These are phyloP conservation scores for Arctium lappa DNA, from an alignment of 129 eudicot genomes.

Conservation along the genomic window DNA sequence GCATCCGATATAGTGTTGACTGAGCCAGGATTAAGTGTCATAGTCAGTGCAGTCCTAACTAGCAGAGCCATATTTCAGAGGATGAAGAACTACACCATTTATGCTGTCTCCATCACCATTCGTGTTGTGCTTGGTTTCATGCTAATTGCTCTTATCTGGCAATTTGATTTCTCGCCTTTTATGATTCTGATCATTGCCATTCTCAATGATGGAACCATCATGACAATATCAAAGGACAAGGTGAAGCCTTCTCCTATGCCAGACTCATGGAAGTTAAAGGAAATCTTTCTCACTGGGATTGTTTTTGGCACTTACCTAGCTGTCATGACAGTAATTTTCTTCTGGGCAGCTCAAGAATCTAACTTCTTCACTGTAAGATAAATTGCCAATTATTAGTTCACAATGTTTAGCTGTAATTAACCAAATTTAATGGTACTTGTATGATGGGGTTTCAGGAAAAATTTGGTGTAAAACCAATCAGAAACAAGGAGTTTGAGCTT, in stretches of 20 bases:
- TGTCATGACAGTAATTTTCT: constrained; percentile 80
- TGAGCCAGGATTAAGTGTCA: constrained; percentile 85
- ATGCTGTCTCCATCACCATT: constrained; percentile 88
- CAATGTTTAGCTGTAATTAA: neutral
- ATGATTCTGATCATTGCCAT: constrained; percentile 86
- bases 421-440: neutral
- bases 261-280: constrained; percentile 83
- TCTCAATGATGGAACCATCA: constrained; percentile 86
- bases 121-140: constrained; percentile 85
- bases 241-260: constrained; percentile 88
- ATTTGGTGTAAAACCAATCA: constrained; percentile 55
- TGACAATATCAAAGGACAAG: constrained; percentile 89
- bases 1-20: constrained; percentile 87
- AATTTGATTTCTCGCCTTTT: constrained; percentile 85
- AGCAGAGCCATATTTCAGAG: constrained; percentile 89
- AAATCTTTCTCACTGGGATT: constrained; percentile 78
- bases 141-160: constrained; percentile 84
- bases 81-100: constrained; percentile 91
- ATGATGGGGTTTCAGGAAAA: constrained; percentile 36
- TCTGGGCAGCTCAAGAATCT: constrained; percentile 67
- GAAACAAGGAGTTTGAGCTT: constrained; percentile 41
- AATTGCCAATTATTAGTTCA: neutral
- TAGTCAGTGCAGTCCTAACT: constrained; percentile 72
- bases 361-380: constrained; percentile 60
- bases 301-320: constrained; percentile 82